Percentiles rank a stretch among this genome's conserved stretches.
Evolutionary conservation across 176 grass and related monocot species (phyloP).

Genomic region (Bothriochloa decipiens): DNA sequence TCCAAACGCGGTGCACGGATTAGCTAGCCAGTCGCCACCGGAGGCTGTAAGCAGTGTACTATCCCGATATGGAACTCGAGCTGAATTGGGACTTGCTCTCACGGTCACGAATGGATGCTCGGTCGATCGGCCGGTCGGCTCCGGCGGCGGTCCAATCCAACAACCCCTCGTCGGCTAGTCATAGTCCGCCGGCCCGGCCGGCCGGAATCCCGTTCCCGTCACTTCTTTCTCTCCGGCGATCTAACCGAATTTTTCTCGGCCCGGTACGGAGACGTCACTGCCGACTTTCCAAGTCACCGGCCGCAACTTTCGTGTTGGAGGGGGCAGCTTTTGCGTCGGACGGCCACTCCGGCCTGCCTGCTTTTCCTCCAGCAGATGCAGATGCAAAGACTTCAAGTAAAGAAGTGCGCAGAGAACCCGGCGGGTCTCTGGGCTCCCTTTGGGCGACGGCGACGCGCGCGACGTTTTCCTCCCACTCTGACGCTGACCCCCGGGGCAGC

Average conservation of each 20-base stretch:
- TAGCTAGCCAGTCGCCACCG: too few relatives aligned
- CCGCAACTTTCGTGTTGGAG: slow-evolving; percentile 49
- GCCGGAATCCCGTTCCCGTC: slow-evolving; percentile 34
- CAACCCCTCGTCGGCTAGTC: not conserved
- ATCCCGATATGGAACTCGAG: slow-evolving; percentile 40
- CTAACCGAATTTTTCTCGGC: slow-evolving; percentile 30
- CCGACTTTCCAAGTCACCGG: slow-evolving; percentile 63
- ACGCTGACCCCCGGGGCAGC: not conserved
- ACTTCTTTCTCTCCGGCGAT: not conserved
- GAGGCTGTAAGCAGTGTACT: too few relatives aligned
- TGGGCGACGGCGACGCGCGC: slow-evolving; percentile 29
- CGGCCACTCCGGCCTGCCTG: slow-evolving; percentile 45
- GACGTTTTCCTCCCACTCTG: not conserved
- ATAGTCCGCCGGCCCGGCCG: not conserved
- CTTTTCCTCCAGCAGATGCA: slow-evolving; percentile 36
- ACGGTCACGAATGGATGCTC: not conserved
- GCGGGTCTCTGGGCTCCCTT: slow-evolving; percentile 20
- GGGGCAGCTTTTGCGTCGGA: slow-evolving; percentile 48
- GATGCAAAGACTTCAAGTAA: not conserved
- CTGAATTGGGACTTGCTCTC: not conserved
- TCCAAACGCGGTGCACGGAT: not conserved
- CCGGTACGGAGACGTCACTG: slow-evolving; percentile 40
- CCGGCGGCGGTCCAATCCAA: not conserved
- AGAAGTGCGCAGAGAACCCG: slow-evolving; percentile 7
- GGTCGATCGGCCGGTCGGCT: not conserved